These are phyloP conservation scores for Eimeria maxima DNA, from an alignment of 169 alveolate species.

Conservation along the genomic window DNA sequence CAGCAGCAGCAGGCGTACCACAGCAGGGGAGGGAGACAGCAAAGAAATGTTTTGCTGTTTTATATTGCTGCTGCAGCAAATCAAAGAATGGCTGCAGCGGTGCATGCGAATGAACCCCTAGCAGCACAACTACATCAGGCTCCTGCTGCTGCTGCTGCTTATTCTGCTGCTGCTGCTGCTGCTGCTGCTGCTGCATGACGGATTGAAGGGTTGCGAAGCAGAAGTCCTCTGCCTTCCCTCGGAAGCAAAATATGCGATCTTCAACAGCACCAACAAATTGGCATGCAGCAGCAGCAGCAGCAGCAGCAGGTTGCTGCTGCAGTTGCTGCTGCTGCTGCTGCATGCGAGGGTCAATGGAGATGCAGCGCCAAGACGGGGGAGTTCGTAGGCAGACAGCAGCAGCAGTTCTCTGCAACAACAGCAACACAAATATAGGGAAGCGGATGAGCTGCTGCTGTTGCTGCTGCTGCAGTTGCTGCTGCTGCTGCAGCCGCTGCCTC, in stretches of 20 bases:
- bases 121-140: conserved; percentile 12
- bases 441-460: neutral
- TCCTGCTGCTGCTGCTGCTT: conserved; percentile 5
- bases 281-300: conserved; percentile 34
- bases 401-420: conserved; percentile 43
- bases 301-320: neutral
- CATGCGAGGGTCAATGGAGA: neutral
- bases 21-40: conserved; percentile 69
- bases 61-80: conserved; percentile 23
- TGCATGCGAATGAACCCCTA: conserved; percentile 71
- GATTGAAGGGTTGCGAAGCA: no score
- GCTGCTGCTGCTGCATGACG: no score
- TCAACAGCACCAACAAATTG: no score
- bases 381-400: conserved; percentile 55
- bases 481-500: neutral
- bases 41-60: conserved; percentile 10
- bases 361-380: conserved; percentile 39
- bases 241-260: no score
- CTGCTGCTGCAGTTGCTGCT: neutral
- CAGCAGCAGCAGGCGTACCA: conserved; percentile 9
- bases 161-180: no score
- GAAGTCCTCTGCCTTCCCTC: no score
- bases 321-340: neutral
- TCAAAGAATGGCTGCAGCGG: conserved; percentile 62
- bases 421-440: neutral